phyloP scores from a whole-genome alignment of 257 asterid genomes.

The Fraxinus anomala region DNA sequence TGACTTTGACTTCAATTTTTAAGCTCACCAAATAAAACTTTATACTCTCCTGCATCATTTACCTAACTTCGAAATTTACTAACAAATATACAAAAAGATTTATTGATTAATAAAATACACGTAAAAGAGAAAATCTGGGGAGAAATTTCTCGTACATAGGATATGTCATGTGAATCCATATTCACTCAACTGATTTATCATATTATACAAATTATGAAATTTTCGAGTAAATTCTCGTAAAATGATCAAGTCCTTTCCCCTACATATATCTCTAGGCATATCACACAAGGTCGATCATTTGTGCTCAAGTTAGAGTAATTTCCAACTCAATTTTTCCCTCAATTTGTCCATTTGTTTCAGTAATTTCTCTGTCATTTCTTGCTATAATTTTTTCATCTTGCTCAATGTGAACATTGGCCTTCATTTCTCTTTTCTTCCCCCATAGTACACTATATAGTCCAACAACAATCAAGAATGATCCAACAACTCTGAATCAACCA shows the following conservation, averaged over 20 bases:
- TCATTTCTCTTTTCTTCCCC: constrained; percentile 70
- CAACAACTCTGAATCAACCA: constrained; percentile 49
- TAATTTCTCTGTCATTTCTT: background rate
- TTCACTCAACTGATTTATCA: too few relatives aligned
- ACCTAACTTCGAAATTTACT: background rate
- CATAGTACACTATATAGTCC: constrained; percentile 80
- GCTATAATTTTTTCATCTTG: background rate
- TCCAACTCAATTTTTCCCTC: background rate
- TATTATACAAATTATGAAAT: background rate
- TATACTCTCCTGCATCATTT: background rate
- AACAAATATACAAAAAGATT: background rate
- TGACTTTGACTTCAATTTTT: too few relatives aligned
- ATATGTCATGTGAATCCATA: background rate
- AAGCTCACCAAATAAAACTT: background rate
- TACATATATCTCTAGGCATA: background rate
- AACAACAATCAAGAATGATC: constrained; percentile 62
- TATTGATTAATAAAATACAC: too few relatives aligned
- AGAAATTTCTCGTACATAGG: background rate
- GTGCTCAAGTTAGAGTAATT: background rate
- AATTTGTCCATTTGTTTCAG: background rate
- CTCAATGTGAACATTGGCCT: background rate
- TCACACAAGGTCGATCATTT: background rate
- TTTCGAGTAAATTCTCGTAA: background rate
- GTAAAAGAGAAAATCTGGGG: background rate
- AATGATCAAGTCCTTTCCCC: background rate